Conservation (phyloP, 2,329 filamentous ascomycete genomes). For the Stachybotrys elegans region DNA sequence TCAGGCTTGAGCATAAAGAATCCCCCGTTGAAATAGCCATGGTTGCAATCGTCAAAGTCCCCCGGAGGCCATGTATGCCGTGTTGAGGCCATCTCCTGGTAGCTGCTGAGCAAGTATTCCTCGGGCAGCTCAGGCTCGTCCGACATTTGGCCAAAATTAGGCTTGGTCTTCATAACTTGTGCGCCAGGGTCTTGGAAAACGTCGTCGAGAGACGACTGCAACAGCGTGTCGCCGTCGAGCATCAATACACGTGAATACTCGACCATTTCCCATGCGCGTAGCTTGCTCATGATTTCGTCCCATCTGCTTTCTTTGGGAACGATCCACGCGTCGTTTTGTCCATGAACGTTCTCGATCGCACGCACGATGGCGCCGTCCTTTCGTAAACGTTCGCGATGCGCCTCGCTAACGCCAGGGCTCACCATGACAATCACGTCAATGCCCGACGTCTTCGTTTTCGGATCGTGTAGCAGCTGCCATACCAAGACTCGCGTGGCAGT, state of each 20-base stretch:
- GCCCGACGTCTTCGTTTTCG: background rate
- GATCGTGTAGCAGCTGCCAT: conserved; percentile 5
- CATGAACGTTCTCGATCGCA: background rate
- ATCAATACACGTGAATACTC: conserved; percentile 6
- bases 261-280: conserved; percentile 5
- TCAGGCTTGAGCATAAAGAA: conserved; percentile 6
- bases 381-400: conserved; percentile 3
- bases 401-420: conserved; percentile 1
- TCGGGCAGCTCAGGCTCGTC: conserved; percentile 6
- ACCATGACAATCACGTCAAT: conserved; percentile 3
- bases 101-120: conserved; percentile 2
- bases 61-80: conserved; percentile 3
- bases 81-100: background rate
- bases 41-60: background rate
- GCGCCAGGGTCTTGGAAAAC: conserved; percentile 4
- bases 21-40: conserved; percentile 4
- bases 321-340: conserved; percentile 3
- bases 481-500: conserved; percentile 3
- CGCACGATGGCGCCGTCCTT: conserved; percentile 4
- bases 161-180: conserved; percentile 1
- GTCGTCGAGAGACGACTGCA: conserved; percentile 3
- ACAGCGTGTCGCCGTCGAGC: conserved; percentile 5
- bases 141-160: background rate
- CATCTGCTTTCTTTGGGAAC: conserved; percentile 3
- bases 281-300: conserved; percentile 5